phyloP scores from a whole-genome alignment of 371 early-diverging fungal genomes.

The Mucor circinelloides region DNA sequence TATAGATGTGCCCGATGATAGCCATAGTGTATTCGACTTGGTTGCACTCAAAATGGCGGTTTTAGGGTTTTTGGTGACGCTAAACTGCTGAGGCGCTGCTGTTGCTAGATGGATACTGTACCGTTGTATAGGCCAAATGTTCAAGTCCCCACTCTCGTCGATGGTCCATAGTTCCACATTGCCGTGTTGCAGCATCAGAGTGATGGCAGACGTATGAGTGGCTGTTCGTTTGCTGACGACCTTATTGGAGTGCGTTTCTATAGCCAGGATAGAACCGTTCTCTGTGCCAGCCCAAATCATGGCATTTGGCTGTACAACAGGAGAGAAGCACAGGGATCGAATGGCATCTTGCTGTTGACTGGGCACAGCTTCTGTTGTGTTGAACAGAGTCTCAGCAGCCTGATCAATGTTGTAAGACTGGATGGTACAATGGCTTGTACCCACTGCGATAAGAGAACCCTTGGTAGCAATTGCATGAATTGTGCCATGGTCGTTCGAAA shows the following conservation, averaged over 20 bases:
- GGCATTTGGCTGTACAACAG: not conserved
- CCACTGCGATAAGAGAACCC: not conserved
- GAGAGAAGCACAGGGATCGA: constrained; percentile 3
- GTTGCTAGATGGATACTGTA: not conserved
- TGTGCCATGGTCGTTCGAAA: not conserved
- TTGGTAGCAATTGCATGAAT: not conserved
- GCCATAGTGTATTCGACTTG: not conserved
- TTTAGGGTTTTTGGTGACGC: not conserved
- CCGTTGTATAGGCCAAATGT: constrained; percentile 57
- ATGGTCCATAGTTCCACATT: constrained; percentile 63
- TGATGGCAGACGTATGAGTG: constrained; percentile 31
- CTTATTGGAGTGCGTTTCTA: not conserved
- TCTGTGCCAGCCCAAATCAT: constrained; percentile 14
- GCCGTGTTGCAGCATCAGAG: constrained; percentile 47
- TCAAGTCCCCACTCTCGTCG: constrained; percentile 65
- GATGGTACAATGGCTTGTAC: not conserved
- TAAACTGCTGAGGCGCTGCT: not conserved
- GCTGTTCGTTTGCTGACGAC: not conserved
- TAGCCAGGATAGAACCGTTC: not conserved
- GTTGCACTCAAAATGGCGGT: not conserved
- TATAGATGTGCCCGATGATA: not conserved
- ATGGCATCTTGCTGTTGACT: not conserved
- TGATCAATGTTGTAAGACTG: not conserved
- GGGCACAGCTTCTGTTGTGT: not conserved
- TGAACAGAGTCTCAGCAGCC: not conserved